Evolutionary conservation across 2,329 filamentous ascomycete genomes (phyloP).

Genomic region (Cryphonectria japonica): DNA sequence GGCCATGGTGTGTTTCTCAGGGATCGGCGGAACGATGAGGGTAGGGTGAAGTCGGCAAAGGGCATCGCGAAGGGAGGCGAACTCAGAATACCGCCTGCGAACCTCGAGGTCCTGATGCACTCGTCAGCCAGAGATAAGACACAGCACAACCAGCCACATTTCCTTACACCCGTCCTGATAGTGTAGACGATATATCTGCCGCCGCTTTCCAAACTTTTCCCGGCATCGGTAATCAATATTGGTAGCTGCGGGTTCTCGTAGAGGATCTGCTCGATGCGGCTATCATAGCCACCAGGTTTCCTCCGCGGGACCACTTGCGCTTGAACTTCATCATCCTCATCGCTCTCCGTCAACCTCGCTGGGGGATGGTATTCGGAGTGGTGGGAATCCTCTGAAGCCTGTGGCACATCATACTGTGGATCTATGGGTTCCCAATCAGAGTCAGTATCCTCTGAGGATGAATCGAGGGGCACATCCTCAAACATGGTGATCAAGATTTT

Average conservation of each 20-base stretch:
- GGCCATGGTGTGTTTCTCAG: conserved; percentile 98
- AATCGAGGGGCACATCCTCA: conserved; percentile 43
- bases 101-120: conserved; percentile 83
- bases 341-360: conserved; percentile 42
- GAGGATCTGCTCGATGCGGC: conserved; percentile 94
- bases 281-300: conserved; percentile 89
- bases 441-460: conserved; percentile 46
- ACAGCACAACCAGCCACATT: not conserved
- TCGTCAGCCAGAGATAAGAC: conserved; percentile 13
- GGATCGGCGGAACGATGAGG: conserved; percentile 92
- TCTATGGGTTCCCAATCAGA: conserved; percentile 52
- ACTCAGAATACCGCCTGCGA: conserved; percentile 93
- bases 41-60: conserved; percentile 92
- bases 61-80: conserved; percentile 85
- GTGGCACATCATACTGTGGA: conserved; percentile 66
- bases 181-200: conserved; percentile 97
- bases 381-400: conserved; percentile 56
- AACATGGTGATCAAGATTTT: conserved; percentile 39
- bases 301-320: conserved; percentile 55
- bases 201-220: conserved; percentile 91
- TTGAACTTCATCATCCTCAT: conserved; percentile 50
- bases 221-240: conserved; percentile 91
- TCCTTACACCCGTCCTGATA: conserved; percentile 84
- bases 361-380: conserved; percentile 23
- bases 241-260: conserved; percentile 91